Percentiles rank a stretch among this genome's conserved stretches.
These are phyloP conservation scores for Ciborinia camelliae DNA, from an alignment of 2,329 filamentous ascomycete genomes.

Conservation along the genomic window DNA sequence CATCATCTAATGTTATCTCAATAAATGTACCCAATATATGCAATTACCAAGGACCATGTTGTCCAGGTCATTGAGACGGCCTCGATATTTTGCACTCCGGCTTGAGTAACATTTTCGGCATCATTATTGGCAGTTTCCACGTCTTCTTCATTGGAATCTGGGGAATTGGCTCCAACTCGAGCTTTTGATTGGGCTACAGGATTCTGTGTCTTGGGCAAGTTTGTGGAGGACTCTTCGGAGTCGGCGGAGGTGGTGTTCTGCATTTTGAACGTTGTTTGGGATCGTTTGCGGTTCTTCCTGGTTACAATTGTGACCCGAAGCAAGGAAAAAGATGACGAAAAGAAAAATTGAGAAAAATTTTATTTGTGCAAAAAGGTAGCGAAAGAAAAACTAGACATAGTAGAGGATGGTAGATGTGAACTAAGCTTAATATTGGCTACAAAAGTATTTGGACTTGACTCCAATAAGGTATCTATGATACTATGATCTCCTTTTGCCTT, in stretches of 20 bases:
- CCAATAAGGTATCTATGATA: not conserved
- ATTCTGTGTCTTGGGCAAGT: not conserved
- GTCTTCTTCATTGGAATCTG: not conserved
- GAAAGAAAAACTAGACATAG: not conserved
- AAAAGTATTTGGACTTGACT: not conserved
- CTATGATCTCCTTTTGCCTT: no score
- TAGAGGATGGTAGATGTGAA: no score
- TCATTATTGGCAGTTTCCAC: not conserved
- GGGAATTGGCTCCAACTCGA: not conserved
- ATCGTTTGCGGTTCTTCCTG: no score
- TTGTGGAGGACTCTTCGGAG: not conserved
- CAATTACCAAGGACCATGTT: conserved; percentile 27
- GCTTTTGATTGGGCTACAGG: not conserved
- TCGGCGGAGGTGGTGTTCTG: not conserved
- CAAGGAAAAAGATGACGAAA: not conserved
- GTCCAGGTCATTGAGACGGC: conserved; percentile 29
- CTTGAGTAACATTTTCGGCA: conserved; percentile 9
- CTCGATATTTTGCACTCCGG: conserved; percentile 30
- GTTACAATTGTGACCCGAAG: not conserved
- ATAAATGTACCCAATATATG: conserved; percentile 25
- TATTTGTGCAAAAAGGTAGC: not conserved
- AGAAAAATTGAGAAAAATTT: not conserved
- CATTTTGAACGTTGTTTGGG: not conserved
- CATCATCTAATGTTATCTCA: not conserved
- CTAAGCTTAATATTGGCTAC: not conserved